A percentile compares a stretch with the other conserved stretches of the same genome.
These are phyloP conservation scores for Lasiodiplodia gonubiensis DNA, from an alignment of 2,329 filamentous ascomycete genomes.

Conservation along the genomic window DNA sequence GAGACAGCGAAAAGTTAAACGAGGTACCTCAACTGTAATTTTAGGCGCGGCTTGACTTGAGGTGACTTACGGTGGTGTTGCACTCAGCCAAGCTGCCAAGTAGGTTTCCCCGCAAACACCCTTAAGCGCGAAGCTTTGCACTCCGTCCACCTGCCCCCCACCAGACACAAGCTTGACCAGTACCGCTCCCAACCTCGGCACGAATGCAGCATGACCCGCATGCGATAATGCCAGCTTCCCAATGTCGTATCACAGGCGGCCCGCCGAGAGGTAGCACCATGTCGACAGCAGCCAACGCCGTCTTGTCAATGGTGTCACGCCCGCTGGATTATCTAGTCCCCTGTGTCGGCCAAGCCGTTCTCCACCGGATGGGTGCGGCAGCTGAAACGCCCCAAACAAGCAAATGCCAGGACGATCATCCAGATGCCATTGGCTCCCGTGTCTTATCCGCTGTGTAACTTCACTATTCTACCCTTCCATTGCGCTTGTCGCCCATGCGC, in stretches of 20 bases:
- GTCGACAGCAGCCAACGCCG: background rate
- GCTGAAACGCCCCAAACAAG: background rate
- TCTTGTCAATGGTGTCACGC: background rate
- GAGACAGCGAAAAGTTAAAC: too few species aligned
- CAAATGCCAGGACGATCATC: background rate
- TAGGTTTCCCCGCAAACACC: background rate
- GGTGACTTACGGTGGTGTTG: background rate
- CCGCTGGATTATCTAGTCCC: background rate
- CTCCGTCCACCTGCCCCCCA: background rate
- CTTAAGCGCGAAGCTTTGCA: background rate
- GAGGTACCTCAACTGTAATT: too few species aligned
- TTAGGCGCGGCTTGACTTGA: too few species aligned
- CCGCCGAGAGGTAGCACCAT: background rate
- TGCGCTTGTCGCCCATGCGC: background rate
- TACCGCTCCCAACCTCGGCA: background rate
- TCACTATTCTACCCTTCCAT: background rate
- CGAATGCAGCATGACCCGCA: background rate
- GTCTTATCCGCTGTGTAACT: background rate
- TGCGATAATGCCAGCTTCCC: background rate
- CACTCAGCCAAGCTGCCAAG: background rate
- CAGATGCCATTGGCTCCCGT: background rate
- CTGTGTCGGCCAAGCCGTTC: background rate
- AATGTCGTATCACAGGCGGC: background rate
- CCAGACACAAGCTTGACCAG: background rate
- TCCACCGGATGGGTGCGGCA: background rate